Conservation (phyloP, 2,329 filamentous ascomycete species). For the Colletotrichum brevisporum region DNA sequence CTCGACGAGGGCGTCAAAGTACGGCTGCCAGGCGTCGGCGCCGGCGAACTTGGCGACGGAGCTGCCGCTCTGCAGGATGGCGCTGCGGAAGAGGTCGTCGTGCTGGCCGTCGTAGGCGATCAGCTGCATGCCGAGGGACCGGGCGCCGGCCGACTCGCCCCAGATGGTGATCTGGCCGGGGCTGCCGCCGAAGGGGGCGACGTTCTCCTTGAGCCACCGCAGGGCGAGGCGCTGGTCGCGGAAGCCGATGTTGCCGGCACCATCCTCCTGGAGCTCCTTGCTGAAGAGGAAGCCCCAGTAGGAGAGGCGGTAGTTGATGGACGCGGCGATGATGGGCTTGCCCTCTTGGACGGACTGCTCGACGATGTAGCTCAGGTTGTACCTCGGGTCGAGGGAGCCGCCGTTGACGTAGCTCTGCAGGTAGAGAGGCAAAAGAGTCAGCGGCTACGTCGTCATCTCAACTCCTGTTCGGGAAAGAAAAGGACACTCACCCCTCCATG, state of each 20-base stretch:
- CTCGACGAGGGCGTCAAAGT: conserved; percentile 38
- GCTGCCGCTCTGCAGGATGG: conserved; percentile 73
- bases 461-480: neutral
- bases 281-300: conserved; percentile 74
- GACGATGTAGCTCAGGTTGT: conserved; percentile 54
- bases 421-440: conserved; percentile 3
- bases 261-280: conserved; percentile 67
- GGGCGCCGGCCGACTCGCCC: conserved; percentile 72
- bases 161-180: conserved; percentile 75
- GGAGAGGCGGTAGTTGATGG: conserved; percentile 74
- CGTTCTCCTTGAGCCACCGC: conserved; percentile 75
- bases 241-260: conserved; percentile 70
- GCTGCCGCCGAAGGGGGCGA: conserved; percentile 76
- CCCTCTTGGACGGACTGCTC: conserved; percentile 54
- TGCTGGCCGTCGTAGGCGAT: conserved; percentile 72
- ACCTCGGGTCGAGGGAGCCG: conserved; percentile 42
- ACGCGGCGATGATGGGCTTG: conserved; percentile 74
- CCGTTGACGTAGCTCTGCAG: conserved; percentile 51
- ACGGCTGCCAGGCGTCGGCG: conserved; percentile 61
- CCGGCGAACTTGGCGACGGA: conserved; percentile 66
- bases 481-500: conserved; percentile 61
- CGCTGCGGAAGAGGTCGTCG: conserved; percentile 74
- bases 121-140: conserved; percentile 75
- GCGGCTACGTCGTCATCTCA: neutral
- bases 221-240: conserved; percentile 72